Base-by-base conservation (phyloP, 2,329 filamentous ascomycete species). In the Calonectria leucothoes region DNA sequence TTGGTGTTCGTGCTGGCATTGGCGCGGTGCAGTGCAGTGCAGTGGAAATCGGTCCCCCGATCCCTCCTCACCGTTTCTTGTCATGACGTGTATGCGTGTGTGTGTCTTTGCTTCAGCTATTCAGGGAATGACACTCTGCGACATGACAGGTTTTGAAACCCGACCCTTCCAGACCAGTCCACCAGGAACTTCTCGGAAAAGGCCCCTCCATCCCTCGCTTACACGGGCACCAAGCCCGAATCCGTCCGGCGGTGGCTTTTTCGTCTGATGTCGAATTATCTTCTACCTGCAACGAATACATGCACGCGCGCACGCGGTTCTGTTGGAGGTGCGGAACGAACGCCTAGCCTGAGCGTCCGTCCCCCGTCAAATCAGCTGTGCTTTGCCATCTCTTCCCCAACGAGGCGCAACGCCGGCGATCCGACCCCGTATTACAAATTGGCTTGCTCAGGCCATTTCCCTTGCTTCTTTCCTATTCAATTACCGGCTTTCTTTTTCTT, bases 321-420 rank as follows among this genome's bases (percentile, higher is more conserved):
- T 45, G 39, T 66, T 59, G 48, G 63, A 39, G 66, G 49, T 72
- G 55, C 71, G 72, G 74, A 69, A 77, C 73, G 70, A 75, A 75
- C 67, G 49, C 55, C 52, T 52, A 72, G 76, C 69, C 71, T 67
- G 66, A 79, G 73, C 68, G 73, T 72, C 70, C 52, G 55, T 70
- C 65, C 14, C n/a, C 17, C n/a, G 25, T 15, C 55, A n/a, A 39
- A 25, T 15, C 55, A 61, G 69, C 70, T 65, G 31, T 61, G n/a
- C 49, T 17, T 45, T 2, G 17, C 33, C 59, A 37, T 42, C 65
- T 69, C 29, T 59, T n/a, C n/a, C 39, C 25, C 55, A 48, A 39
- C 55, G 61, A 69, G 66, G 35, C 37, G 20, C 14, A n/a, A n/a
- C n/a, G n/a, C n/a, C n/a, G 59, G 35, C 20, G 45, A 55, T 67